Evolutionary conservation across 2,329 filamentous ascomycete species (phyloP).

Genomic region (Monilinia laxa): DNA sequence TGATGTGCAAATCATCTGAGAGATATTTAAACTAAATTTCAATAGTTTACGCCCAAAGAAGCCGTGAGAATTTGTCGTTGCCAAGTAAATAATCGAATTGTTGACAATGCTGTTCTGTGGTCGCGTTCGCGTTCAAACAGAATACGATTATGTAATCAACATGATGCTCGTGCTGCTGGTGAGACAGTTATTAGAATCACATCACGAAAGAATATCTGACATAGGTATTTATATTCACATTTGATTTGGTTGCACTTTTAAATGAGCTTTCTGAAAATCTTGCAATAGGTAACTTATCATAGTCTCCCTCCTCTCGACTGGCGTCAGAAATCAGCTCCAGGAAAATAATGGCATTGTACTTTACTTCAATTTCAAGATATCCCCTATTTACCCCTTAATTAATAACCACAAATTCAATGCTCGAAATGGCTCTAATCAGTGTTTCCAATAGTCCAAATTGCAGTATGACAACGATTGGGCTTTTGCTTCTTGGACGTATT

Average conservation of each 20-base stretch:
- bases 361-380: not conserved
- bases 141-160: constrained; percentile 3
- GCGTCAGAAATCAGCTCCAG: not conserved
- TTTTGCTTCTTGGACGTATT: too few species aligned
- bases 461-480: too few species aligned
- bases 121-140: constrained; percentile 5
- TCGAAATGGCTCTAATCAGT: not conserved
- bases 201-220: not conserved
- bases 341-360: not conserved
- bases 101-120: not conserved
- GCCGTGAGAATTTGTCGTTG: not conserved
- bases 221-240: not conserved
- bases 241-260: not conserved
- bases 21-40: not conserved
- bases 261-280: not conserved
- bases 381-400: not conserved
- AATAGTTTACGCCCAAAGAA: not conserved
- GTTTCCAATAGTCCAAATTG: not conserved
- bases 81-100: constrained; percentile 8
- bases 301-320: not conserved
- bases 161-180: constrained; percentile 4
- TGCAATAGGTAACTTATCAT: too few species aligned
- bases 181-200: not conserved
- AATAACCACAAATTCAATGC: not conserved
- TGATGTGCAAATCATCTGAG: constrained; percentile 40